Conservation (phyloP, 106 monocot species). For the Acorus gramineus region DNA sequence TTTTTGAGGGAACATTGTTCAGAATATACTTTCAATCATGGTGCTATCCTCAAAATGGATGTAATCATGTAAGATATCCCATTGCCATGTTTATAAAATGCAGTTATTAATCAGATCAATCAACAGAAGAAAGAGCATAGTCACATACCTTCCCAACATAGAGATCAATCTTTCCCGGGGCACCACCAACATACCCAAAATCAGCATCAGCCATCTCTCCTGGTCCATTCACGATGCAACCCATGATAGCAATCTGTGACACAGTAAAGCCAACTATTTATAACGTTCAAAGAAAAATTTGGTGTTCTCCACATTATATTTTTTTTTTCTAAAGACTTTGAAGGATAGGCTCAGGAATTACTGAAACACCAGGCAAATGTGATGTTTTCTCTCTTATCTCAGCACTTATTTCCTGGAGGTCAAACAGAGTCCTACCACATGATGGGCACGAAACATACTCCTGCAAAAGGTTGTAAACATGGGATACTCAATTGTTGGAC, state of each 20-base stretch:
- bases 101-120: neutral
- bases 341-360: constrained; percentile 13
- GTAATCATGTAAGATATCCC: neutral
- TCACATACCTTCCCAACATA: constrained; percentile 90
- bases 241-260: constrained; percentile 97
- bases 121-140: too few species aligned
- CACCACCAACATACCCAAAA: constrained; percentile 97
- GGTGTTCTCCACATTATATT: too few species aligned
- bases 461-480: constrained; percentile 21
- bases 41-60: too few species aligned
- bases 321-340: too few species aligned
- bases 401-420: constrained; percentile 95
- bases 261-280: neutral
- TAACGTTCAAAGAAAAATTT: too few species aligned
- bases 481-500: neutral
- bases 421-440: constrained; percentile 93
- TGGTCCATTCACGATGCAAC: constrained; percentile 98
- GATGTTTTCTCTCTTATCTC: constrained; percentile 94
- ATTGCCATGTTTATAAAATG: neutral
- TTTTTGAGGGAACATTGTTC: too few species aligned
- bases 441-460: constrained; percentile 99
- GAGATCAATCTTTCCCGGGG: constrained; percentile 98
- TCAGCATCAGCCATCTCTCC: constrained; percentile 99
- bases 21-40: too few species aligned
- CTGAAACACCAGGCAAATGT: constrained; percentile 94